phyloP scores from a whole-genome alignment of 345 rosid species.

The Gossypium bickii region DNA sequence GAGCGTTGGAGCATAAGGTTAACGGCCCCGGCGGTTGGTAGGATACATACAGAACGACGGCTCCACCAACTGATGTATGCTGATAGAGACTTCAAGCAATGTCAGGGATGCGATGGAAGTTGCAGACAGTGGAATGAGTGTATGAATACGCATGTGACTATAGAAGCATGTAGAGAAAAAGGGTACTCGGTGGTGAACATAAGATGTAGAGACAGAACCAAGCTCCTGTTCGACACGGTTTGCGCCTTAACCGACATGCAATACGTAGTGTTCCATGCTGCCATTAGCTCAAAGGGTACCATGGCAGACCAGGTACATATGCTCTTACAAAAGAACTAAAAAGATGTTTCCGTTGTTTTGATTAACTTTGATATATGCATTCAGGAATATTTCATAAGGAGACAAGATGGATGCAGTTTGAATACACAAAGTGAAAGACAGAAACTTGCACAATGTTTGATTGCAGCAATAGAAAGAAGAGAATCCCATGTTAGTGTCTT shows the following conservation, averaged over 20 bases:
- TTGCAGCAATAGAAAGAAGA: constrained; percentile 78
- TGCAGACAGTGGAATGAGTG: constrained; percentile 43
- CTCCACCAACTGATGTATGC: constrained; percentile 83
- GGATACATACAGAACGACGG: constrained; percentile 71
- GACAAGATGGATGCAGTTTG: constrained; percentile 63
- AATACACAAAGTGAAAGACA: constrained; percentile 52
- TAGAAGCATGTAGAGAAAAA: constrained; percentile 65
- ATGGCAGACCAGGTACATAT: constrained; percentile 61
- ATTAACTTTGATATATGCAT: neutral
- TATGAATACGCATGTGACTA: constrained; percentile 47
- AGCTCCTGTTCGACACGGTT: constrained; percentile 77
- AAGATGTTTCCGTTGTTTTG: neutral
- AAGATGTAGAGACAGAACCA: constrained; percentile 68
- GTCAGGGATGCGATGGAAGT: constrained; percentile 47
- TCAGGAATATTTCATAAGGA: constrained; percentile 86
- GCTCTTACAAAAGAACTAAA: neutral
- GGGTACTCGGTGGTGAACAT: constrained; percentile 70
- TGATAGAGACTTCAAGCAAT: constrained; percentile 54
- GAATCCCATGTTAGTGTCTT: constrained; percentile 39
- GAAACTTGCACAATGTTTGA: constrained; percentile 51
- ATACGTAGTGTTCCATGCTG: constrained; percentile 85
- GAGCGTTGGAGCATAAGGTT: constrained; percentile 53
- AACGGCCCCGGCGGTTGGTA: constrained; percentile 40
- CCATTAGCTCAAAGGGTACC: constrained; percentile 55
- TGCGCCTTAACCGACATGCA: constrained; percentile 74